A percentile compares a stretch with the other conserved stretches of the same genome.
These are phyloP conservation scores for Exophiala calicioides DNA, from an alignment of 2,329 filamentous ascomycete species.

Conservation along the genomic window DNA sequence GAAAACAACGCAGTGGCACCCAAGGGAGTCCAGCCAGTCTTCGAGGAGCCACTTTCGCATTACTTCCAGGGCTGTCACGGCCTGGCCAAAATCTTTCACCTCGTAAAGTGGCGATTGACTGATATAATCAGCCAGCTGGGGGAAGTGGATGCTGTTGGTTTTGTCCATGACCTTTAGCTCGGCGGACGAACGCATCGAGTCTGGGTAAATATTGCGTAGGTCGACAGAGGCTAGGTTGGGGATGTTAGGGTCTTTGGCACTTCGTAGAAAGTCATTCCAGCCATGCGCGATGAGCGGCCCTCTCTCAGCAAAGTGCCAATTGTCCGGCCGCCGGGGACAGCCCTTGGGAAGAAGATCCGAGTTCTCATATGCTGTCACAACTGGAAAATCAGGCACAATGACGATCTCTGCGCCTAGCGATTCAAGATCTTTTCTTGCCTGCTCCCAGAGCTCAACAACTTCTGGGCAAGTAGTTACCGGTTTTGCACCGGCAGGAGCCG, in stretches of 20 bases:
- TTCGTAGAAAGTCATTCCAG: conserved; percentile 53
- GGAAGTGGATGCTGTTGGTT: conserved; percentile 37
- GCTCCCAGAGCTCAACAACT: conserved; percentile 41
- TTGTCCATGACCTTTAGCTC: too few species aligned
- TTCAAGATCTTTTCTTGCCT: conserved; percentile 32
- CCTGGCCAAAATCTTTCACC: not conserved
- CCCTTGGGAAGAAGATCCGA: conserved; percentile 19
- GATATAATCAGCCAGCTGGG: conserved; percentile 44
- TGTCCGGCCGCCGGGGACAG: too few species aligned
- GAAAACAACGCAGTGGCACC: conserved; percentile 51
- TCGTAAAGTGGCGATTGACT: not conserved
- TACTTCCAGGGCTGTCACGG: conserved; percentile 32
- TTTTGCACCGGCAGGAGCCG: conserved; percentile 36
- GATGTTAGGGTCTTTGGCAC: not conserved
- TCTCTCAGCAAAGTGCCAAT: too few species aligned
- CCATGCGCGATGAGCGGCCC: conserved; percentile 50
- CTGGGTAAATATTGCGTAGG: conserved; percentile 35
- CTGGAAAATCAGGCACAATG: conserved; percentile 37
- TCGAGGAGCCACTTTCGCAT: conserved; percentile 54
- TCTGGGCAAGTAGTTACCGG: conserved; percentile 39
- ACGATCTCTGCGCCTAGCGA: conserved; percentile 36
- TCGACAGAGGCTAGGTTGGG: not conserved
- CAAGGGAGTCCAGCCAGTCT: conserved; percentile 49
- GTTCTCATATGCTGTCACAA: conserved; percentile 38
- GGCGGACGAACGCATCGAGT: too few species aligned